These are phyloP conservation scores for Clonostachys sp. DNA, from an alignment of 2,329 filamentous ascomycete genomes.

Conservation along the genomic window DNA sequence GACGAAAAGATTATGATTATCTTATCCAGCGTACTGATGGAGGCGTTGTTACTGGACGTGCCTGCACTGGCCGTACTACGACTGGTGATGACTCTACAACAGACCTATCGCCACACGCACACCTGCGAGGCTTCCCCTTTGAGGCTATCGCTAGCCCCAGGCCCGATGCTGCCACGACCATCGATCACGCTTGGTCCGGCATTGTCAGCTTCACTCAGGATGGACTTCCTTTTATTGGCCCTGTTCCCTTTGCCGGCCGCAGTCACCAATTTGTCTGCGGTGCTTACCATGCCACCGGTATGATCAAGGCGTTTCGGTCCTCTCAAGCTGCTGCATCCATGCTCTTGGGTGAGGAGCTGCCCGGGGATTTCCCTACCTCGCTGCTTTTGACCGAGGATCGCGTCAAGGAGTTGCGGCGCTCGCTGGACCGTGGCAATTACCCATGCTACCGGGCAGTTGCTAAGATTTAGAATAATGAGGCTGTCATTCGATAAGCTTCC, in stretches of 20 bases:
- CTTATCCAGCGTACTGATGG: conserved; percentile 11
- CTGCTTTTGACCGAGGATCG: conserved; percentile 5
- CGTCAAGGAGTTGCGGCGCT: background rate
- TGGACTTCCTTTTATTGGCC: conserved; percentile 7
- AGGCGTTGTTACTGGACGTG: conserved; percentile 8
- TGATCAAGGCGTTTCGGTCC: conserved; percentile 9
- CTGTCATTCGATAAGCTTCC: no score
- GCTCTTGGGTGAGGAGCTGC: conserved; percentile 3
- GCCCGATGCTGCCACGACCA: background rate
- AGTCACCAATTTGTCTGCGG: conserved; percentile 8
- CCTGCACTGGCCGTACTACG: conserved; percentile 7
- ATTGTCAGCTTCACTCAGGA: conserved; percentile 11
- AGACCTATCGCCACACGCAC: conserved; percentile 5
- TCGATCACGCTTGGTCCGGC: conserved; percentile 7
- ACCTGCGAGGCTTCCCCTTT: conserved; percentile 5
- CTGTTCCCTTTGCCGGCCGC: conserved; percentile 3
- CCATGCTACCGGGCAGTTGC: background rate
- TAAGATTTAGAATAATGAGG: background rate
- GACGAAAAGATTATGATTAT: conserved; percentile 14
- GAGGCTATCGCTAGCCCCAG: background rate
- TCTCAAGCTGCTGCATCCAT: conserved; percentile 1
- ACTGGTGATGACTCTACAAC: conserved; percentile 7
- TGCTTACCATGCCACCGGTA: conserved; percentile 8
- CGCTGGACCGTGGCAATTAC: background rate
- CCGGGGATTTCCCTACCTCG: conserved; percentile 4